Conservation (phyloP, 2,329 filamentous ascomycete genomes). For the Neoarthrinium moseri region DNA sequence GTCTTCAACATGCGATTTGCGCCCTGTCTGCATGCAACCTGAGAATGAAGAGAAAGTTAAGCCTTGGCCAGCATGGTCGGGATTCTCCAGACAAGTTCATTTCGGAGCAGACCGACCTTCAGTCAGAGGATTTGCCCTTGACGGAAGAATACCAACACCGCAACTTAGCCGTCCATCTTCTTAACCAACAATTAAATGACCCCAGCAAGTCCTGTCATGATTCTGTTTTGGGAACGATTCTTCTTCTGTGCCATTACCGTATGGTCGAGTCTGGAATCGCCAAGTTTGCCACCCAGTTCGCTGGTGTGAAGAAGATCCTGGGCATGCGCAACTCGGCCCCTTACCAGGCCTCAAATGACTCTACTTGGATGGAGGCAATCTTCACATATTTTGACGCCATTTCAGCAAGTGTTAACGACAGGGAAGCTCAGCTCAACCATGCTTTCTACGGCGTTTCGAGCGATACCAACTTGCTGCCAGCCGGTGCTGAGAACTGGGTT, state of each 20-base stretch:
- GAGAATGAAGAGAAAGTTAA: conserved; percentile 74
- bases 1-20: conserved; percentile 89
- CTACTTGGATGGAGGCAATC: conserved; percentile 87
- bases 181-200: conserved; percentile 83
- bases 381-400: conserved; percentile 96
- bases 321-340: conserved; percentile 64
- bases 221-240: conserved; percentile 81
- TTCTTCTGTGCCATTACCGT: conserved; percentile 87
- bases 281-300: conserved; percentile 91
- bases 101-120: conserved; percentile 45
- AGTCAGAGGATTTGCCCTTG: conserved; percentile 61
- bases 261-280: conserved; percentile 92
- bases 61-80: conserved; percentile 55
- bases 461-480: conserved; percentile 48
- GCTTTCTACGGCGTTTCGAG: conserved; percentile 58
- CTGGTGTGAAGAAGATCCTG: conserved; percentile 87
- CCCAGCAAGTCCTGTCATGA: conserved; percentile 74
- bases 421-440: conserved; percentile 77
- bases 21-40: conserved; percentile 87
- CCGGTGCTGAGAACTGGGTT: conserved; percentile 78
- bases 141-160: conserved; percentile 84
- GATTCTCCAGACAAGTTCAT: conserved; percentile 48
- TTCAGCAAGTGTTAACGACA: conserved; percentile 86
- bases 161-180: conserved; percentile 72
- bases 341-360: conserved; percentile 60